phyloP scores from a whole-genome alignment of 768 basidiomycete species.

The Leccinum subgranulosum region DNA sequence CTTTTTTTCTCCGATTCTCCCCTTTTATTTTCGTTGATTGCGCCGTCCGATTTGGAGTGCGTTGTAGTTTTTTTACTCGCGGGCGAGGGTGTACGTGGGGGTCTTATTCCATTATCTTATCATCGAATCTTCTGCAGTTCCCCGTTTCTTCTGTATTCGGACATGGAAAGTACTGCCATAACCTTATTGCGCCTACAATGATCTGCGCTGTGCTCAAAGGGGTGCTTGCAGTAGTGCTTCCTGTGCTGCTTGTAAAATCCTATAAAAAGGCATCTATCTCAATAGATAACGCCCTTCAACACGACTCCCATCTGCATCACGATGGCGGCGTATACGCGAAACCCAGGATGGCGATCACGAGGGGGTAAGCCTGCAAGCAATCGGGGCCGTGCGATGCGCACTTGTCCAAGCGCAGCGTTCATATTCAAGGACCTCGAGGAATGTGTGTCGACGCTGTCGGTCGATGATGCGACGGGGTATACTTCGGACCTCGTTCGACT shows the following conservation, averaged over 20 bases:
- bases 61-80: slow-evolving; percentile 15
- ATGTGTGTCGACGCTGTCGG: slow-evolving; percentile 15
- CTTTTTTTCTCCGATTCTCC: not conserved
- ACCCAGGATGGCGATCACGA: slow-evolving; percentile 9
- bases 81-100: slow-evolving; percentile 14
- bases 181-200: not conserved
- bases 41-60: not conserved
- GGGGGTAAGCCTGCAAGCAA: slow-evolving; percentile 11
- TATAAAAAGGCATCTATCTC: not conserved
- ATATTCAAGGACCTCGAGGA: slow-evolving; percentile 22
- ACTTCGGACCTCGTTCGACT: slow-evolving; percentile 30
- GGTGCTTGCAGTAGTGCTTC: not conserved
- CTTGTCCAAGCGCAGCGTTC: slow-evolving; percentile 5
- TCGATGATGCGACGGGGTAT: slow-evolving; percentile 7
- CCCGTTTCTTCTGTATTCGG: slow-evolving; percentile 1
- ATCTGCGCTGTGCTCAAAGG: slow-evolving; percentile 11
- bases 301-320: not conserved
- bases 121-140: slow-evolving; percentile 18
- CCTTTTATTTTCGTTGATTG: not conserved
- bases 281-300: not conserved
- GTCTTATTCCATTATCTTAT: slow-evolving; percentile 20
- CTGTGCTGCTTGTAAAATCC: slow-evolving; percentile 1
- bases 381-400: not conserved
- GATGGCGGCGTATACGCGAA: slow-evolving; percentile 19
- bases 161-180: not conserved